A percentile compares a stretch with the other conserved stretches of the same genome.
Conservation (phyloP, 2,329 filamentous ascomycete species). For the Cryphonectria nitschkei region DNA sequence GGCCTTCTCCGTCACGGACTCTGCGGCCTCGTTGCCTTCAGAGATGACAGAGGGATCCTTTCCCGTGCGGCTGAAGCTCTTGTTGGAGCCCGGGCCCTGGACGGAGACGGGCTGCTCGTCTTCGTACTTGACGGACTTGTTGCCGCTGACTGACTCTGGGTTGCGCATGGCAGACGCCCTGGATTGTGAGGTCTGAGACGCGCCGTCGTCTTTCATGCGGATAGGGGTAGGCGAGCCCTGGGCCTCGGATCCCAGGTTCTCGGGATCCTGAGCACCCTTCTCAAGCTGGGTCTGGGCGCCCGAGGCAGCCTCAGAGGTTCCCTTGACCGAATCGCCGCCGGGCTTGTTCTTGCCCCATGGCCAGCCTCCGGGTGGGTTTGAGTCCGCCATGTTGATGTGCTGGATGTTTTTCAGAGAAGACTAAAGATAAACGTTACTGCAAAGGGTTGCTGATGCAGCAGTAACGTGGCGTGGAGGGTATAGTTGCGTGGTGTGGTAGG, state of each 20-base stretch:
- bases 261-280: slow-evolving; percentile 14
- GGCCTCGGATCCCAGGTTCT: slow-evolving; percentile 15
- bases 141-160: slow-evolving; percentile 22
- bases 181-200: slow-evolving; percentile 22
- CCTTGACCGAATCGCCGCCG: slow-evolving; percentile 20
- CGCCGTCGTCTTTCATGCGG: slow-evolving; percentile 20
- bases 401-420: slow-evolving; percentile 2
- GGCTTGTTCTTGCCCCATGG: slow-evolving; percentile 31
- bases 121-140: slow-evolving; percentile 31
- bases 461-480: not conserved
- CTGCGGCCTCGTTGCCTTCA: slow-evolving; percentile 22
- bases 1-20: slow-evolving; percentile 18
- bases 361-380: slow-evolving; percentile 30
- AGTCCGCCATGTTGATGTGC: slow-evolving; percentile 28
- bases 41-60: slow-evolving; percentile 27
- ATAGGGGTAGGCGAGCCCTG: slow-evolving; percentile 8
- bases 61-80: slow-evolving; percentile 28
- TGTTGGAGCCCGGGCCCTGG: slow-evolving; percentile 25
- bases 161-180: slow-evolving; percentile 22
- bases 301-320: slow-evolving; percentile 23
- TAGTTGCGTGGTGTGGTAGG: not conserved
- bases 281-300: slow-evolving; percentile 3
- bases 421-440: not conserved
- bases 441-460: slow-evolving; percentile 6
- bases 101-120: slow-evolving; percentile 23